Base-by-base conservation (phyloP, 176 grass and related monocot species). In the Urochloa ruziziensis region DNA sequence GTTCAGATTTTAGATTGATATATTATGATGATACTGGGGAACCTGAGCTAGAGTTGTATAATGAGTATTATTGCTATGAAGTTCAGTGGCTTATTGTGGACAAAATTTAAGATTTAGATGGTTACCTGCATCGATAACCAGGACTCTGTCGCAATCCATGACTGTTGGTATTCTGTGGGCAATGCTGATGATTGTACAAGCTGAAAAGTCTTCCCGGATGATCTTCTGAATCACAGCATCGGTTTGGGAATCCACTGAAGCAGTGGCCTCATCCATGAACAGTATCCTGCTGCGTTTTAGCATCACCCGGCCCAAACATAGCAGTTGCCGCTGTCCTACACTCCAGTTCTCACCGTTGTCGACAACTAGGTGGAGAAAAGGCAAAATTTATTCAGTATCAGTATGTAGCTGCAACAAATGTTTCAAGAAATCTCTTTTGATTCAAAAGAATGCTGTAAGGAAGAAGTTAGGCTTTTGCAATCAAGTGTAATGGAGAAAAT, bases 261-360 rank as follows among this genome's bases (percentile, higher is more conserved):
- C 96, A 34, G 96, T 99, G 28, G 96, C 96, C 83, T 99, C 96
- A 30, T 99, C 96, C 96, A 99, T 99, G 74, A 99, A 96, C 58
- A 99, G 30, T 67, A 99, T 99, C 29, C 78, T 90, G 84, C 93
- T 96, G 67, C 49, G 89, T 73, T 99, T 99, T 44, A 99, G 80
- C 93, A 99, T 99, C 35, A 99, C 96, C 14, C 96, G 85, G 4
- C 96, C 96, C 28, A 99, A 61, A 36, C 93, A 99, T 29, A 99
- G 86, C 40, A 99, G 89, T 58, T 99, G 96, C 35, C 96, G 86
- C 62, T 99, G 93, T 47, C 96, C 96, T 15, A 99, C 93, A 40
- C 96, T 99, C 96, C 96, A 99, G 73, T 99, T 99, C 86, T 99
- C 96, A 35, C 96, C 96, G 4, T 94, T 96, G 85, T 99, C 96